Conservation (phyloP, 2,329 filamentous ascomycete species). For the Trichoderma afroharzianum region DNA sequence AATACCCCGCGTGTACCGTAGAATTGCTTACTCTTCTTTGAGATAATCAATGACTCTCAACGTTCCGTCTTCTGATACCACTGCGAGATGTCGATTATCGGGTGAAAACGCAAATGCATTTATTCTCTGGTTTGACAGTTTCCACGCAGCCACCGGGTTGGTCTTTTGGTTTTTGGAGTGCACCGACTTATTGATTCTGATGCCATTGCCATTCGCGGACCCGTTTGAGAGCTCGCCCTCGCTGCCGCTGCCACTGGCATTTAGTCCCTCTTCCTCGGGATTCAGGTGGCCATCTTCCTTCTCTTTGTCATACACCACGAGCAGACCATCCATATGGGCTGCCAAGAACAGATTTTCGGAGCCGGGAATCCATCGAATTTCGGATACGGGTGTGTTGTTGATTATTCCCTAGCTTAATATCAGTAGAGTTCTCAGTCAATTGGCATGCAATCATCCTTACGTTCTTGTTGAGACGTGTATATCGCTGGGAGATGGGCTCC, state of each 20-base stretch:
- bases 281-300: slow-evolving; percentile 83
- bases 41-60: slow-evolving; percentile 89
- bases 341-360: slow-evolving; percentile 92
- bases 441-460: slow-evolving; percentile 38
- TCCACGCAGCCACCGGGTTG: slow-evolving; percentile 92
- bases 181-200: slow-evolving; percentile 84
- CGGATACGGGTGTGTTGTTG: slow-evolving; percentile 77
- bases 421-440: background rate
- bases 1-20: background rate
- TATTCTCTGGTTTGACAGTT: slow-evolving; percentile 83
- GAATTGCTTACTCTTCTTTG: slow-evolving; percentile 68
- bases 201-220: slow-evolving; percentile 38
- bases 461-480: slow-evolving; percentile 94
- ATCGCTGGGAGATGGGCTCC: slow-evolving; percentile 93
- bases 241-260: slow-evolving; percentile 69
- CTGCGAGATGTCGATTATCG: slow-evolving; percentile 78
- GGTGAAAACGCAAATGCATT: slow-evolving; percentile 92
- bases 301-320: slow-evolving; percentile 96
- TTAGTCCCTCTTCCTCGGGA: slow-evolving; percentile 60
- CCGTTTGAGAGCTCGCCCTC: slow-evolving; percentile 36
- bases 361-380: slow-evolving; percentile 90
- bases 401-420: slow-evolving; percentile 64
- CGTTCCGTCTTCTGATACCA: slow-evolving; percentile 88
- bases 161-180: slow-evolving; percentile 89
- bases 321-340: slow-evolving; percentile 82